A percentile compares a stretch with the other conserved stretches of the same genome.
Conservation (phyloP, 495 filamentous ascomycete species). For the Venustampulla echinocandica region DNA sequence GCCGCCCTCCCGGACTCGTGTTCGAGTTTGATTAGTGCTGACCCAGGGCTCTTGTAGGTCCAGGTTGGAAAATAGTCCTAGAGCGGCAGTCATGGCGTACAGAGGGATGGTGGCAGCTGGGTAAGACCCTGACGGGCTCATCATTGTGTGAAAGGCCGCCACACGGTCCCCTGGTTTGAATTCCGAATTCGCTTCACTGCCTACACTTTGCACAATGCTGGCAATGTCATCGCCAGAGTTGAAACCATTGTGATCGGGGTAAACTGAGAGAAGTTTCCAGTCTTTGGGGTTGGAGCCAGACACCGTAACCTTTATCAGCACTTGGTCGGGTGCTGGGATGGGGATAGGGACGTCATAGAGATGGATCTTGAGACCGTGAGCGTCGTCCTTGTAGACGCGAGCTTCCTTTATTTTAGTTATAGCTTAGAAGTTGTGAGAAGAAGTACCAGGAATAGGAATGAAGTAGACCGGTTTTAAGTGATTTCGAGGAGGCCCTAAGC, state of each 20-base stretch:
- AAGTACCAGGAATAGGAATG: too few relatives aligned
- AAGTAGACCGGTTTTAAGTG: too few relatives aligned
- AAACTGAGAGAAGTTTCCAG: constrained; percentile 43
- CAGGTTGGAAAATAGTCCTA: constrained; percentile 45
- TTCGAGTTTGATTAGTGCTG: constrained; percentile 14
- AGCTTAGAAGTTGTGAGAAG: too few relatives aligned
- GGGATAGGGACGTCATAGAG: constrained; percentile 55
- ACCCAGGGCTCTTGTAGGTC: constrained; percentile 54
- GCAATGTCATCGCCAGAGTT: constrained; percentile 70
- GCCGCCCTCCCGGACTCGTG: constrained; percentile 31
- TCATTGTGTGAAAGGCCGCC: constrained; percentile 58
- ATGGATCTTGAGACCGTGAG: constrained; percentile 45
- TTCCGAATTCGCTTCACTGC: constrained; percentile 23
- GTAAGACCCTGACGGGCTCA: constrained; percentile 46
- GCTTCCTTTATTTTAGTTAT: too few relatives aligned
- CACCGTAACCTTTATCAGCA: constrained; percentile 62
- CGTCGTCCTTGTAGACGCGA: too few relatives aligned
- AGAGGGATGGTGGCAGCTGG: constrained; percentile 64
- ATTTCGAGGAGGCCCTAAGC: too few relatives aligned
- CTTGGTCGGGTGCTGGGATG: constrained; percentile 44
- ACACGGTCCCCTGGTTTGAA: constrained; percentile 52
- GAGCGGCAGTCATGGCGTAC: constrained; percentile 60
- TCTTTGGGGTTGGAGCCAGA: constrained; percentile 72
- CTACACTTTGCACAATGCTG: constrained; percentile 55
- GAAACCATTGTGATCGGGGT: not conserved